Conservation (phyloP, 768 basidiomycete species). For the Pleurotus djamor region DNA sequence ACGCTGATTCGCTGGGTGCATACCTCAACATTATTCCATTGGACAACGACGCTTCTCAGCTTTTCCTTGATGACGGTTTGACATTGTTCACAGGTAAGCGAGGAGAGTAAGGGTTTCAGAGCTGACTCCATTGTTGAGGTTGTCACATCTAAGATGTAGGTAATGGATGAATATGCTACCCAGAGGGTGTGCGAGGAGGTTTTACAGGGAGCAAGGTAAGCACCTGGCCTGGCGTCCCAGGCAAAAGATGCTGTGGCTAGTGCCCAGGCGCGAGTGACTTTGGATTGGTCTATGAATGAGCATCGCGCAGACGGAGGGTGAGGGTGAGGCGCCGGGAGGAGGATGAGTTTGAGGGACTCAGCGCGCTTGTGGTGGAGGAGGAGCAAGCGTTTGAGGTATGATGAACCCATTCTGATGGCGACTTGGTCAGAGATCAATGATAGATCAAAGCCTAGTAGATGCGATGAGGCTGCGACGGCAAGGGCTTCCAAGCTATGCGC, state of each 20-base stretch:
- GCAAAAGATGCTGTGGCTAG: constrained; percentile 79
- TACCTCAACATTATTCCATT: constrained; percentile 85
- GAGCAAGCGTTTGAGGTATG: constrained; percentile 79
- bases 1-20: too few species aligned
- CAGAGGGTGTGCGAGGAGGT: neutral
- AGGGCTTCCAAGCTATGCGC: constrained; percentile 66
- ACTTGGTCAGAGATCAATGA: constrained; percentile 67
- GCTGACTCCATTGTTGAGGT: constrained; percentile 71
- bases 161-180: constrained; percentile 5
- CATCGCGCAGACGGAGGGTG: constrained; percentile 70
- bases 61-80: constrained; percentile 59
- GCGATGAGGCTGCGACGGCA: constrained; percentile 74
- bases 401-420: constrained; percentile 66
- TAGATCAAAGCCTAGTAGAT: constrained; percentile 71
- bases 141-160: constrained; percentile 73
- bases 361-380: constrained; percentile 81
- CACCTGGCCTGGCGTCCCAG: constrained; percentile 82
- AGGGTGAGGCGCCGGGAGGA: constrained; percentile 71
- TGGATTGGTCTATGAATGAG: constrained; percentile 76
- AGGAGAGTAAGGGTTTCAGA: constrained; percentile 67
- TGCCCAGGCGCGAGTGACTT: constrained; percentile 78
- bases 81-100: constrained; percentile 68
- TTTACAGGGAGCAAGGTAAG: neutral
- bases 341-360: constrained; percentile 69
- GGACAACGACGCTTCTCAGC: constrained; percentile 62